Conservation (phyloP, 2,329 filamentous ascomycete genomes). For the Epichloe gansuensis region DNA sequence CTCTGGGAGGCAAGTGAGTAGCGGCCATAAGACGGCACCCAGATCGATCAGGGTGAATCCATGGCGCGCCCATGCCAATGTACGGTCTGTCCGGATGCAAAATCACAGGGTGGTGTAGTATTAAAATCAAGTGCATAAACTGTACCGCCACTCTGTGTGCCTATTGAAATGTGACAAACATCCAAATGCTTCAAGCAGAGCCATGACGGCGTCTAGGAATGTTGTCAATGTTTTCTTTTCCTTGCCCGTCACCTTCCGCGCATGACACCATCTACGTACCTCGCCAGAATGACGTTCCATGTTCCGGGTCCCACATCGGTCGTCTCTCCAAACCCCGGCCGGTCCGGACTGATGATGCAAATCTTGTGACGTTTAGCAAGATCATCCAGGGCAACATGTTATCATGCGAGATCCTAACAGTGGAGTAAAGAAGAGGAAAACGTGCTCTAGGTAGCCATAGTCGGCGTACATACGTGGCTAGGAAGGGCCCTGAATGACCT, state of each 20-base stretch:
- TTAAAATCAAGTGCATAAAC: conserved; percentile 19
- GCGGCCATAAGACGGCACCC: conserved; percentile 12
- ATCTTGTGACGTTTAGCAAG: conserved; percentile 19
- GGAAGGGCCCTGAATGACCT: conserved; percentile 5
- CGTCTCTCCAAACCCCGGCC: conserved; percentile 25
- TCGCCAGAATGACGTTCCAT: conserved; percentile 4
- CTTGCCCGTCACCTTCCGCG: background rate
- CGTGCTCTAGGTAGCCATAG: conserved; percentile 19
- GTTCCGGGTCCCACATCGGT: conserved; percentile 12
- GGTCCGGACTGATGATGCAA: conserved; percentile 21
- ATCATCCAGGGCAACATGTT: conserved; percentile 19
- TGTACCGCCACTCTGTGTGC: conserved; percentile 19
- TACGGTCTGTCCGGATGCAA: conserved; percentile 14
- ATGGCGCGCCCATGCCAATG: conserved; percentile 19
- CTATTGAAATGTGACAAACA: conserved; percentile 18
- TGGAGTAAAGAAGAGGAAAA: conserved; percentile 18
- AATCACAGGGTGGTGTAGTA: conserved; percentile 17
- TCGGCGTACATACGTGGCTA: conserved; percentile 10
- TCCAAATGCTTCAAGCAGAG: conserved; percentile 22
- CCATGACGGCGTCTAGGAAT: conserved; percentile 14
- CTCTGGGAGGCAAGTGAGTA: conserved; percentile 11
- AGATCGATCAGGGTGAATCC: conserved; percentile 18
- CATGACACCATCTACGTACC: background rate
- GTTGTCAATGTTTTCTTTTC: background rate
- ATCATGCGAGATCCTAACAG: conserved; percentile 18